phyloP scores from a whole-genome alignment of 2,329 filamentous ascomycete species.

The Aspergillus sp. region DNA sequence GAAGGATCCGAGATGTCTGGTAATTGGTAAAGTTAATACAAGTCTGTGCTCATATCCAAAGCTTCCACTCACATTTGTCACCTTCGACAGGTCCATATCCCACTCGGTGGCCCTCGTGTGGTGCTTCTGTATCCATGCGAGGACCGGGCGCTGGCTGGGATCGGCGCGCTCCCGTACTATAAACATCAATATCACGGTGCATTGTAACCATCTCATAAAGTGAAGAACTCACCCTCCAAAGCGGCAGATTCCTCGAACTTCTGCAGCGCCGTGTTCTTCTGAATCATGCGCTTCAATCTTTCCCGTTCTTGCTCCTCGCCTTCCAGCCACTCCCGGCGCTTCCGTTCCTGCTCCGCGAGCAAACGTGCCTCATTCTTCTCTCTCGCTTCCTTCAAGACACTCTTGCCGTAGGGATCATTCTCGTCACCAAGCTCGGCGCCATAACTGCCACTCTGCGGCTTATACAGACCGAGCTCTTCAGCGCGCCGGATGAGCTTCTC shows the following conservation, averaged over 20 bases:
- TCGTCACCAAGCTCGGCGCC: slow-evolving; percentile 39
- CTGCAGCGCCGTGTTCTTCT: slow-evolving; percentile 35
- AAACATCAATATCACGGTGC: slow-evolving; percentile 12
- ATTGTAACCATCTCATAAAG: neutral
- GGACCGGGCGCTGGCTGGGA: slow-evolving; percentile 34
- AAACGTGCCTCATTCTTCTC: slow-evolving; percentile 40
- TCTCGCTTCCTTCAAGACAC: slow-evolving; percentile 39
- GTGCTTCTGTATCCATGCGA: slow-evolving; percentile 44
- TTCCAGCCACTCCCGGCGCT: slow-evolving; percentile 52
- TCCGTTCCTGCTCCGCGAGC: slow-evolving; percentile 43
- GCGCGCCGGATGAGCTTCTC: slow-evolving; percentile 35
- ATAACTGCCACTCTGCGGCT: slow-evolving; percentile 44
- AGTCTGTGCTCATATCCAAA: no score
- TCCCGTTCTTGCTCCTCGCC: slow-evolving; percentile 47
- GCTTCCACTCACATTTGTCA: slow-evolving; percentile 31
- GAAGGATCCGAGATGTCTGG: slow-evolving; percentile 45
- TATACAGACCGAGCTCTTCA: slow-evolving; percentile 41
- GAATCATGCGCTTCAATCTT: slow-evolving; percentile 27
- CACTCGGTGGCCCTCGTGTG: slow-evolving; percentile 36
- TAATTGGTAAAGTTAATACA: neutral
- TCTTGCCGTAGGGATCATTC: slow-evolving; percentile 42
- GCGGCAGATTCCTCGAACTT: slow-evolving; percentile 34
- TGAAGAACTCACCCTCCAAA: slow-evolving; percentile 29
- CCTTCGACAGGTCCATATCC: slow-evolving; percentile 29
- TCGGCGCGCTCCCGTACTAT: slow-evolving; percentile 38